Evolutionary conservation across 768 basidiomycete species (phyloP).

Genomic region (Pisolithus marmoratus): DNA sequence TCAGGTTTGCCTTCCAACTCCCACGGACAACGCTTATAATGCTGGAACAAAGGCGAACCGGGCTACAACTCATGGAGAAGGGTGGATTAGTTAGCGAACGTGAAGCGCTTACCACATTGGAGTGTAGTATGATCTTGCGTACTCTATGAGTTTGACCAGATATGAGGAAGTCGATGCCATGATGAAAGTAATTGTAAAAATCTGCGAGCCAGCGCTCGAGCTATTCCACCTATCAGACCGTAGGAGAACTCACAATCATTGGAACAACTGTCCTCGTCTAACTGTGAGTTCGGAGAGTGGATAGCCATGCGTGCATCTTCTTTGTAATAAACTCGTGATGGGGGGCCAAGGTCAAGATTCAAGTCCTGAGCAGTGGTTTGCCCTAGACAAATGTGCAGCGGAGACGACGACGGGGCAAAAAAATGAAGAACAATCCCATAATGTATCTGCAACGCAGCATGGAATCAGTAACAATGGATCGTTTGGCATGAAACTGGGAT

Average conservation of each 20-base stretch:
- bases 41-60: conserved; percentile 83
- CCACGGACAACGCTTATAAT: conserved; percentile 91
- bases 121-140: conserved; percentile 80
- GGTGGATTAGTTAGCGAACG: background rate
- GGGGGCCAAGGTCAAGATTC: conserved; percentile 71
- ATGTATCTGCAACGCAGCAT: conserved; percentile 44
- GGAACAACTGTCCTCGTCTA: conserved; percentile 43
- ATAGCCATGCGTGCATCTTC: conserved; percentile 88
- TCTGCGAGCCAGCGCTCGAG: conserved; percentile 38
- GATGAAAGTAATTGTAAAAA: conserved; percentile 91
- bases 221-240: background rate
- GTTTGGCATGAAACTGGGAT: background rate
- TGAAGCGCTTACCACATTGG: conserved; percentile 65
- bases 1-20: conserved; percentile 74
- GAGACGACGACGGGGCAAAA: conserved; percentile 46
- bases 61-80: conserved; percentile 44
- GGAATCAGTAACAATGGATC: background rate
- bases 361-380: conserved; percentile 82
- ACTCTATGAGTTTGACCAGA: conserved; percentile 66
- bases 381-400: conserved; percentile 60
- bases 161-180: conserved; percentile 84
- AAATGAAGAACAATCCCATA: conserved; percentile 69
- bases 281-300: conserved; percentile 46
- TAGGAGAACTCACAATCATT: conserved; percentile 40
- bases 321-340: conserved; percentile 74